Conservation (phyloP, 176 grass and related monocot species). For the Ensete glaucum region DNA sequence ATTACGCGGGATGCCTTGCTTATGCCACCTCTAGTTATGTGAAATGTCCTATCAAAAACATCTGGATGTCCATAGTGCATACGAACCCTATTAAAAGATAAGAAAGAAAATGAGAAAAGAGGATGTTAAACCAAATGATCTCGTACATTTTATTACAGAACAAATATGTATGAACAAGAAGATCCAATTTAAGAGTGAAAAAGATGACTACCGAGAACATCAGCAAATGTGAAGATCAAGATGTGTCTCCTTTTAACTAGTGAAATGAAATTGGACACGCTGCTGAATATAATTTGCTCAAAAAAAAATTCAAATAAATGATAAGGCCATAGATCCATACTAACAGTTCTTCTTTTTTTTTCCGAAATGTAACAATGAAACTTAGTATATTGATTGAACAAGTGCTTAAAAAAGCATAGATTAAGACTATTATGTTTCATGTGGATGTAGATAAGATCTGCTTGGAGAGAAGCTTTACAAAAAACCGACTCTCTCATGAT, state of each 20-base stretch:
- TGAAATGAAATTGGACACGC: too few species aligned
- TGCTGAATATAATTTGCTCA: too few species aligned
- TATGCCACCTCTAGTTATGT: slow-evolving; percentile 94
- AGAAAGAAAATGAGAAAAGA: not conserved
- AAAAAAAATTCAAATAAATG: not conserved
- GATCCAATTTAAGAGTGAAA: not conserved
- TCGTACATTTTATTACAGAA: not conserved
- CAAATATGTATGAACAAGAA: not conserved
- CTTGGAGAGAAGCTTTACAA: not conserved
- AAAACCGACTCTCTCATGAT: not conserved
- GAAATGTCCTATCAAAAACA: slow-evolving; percentile 98
- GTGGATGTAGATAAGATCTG: not conserved
- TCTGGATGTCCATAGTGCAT: slow-evolving; percentile 99
- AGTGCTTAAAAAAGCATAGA: not conserved
- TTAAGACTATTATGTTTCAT: not conserved
- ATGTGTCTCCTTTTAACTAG: not conserved
- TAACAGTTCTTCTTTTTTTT: not conserved
- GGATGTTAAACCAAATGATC: not conserved
- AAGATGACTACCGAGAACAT: not conserved
- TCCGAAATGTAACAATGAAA: not conserved
- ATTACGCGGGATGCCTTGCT: slow-evolving; percentile 97
- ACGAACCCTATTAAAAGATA: slow-evolving; percentile 53
- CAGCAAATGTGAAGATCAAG: not conserved
- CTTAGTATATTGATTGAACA: not conserved
- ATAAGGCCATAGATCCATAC: not conserved